Base-by-base conservation (phyloP, 805 yeast species). In the Kodamaea nitidulidarum region DNA sequence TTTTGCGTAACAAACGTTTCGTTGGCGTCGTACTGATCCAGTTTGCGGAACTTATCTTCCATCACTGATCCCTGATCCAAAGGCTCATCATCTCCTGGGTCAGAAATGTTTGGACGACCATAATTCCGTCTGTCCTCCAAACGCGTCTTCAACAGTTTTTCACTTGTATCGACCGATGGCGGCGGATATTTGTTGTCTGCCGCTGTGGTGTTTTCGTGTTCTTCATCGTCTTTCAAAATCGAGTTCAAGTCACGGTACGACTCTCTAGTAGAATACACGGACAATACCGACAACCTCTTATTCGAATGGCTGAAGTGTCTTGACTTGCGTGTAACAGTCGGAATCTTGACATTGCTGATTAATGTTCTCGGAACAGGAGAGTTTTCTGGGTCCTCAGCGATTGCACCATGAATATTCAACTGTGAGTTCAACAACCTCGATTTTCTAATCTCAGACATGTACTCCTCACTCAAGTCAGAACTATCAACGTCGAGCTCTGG, bases 251-350 rank as follows among this genome's bases (percentile, higher is more conserved):
- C 81, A 28, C 73, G 74, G 47, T 74, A 81, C 0, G 87, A 80
- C 33, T 73, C 76, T 45, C 74, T 78, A 2, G 88, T 78, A 1
- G 90, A 82, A 50, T 81, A 80, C 59, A 81, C 65, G 0, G 88
- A 81, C 30, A 84, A 58, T n/a, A 84, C 84, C 22, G 87, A 80
- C 39, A 81, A 64, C 53, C 93, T 73, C 59, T 80, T 84, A 52
- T 78, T 78, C 5, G 80, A 75, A 40, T 71, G 71, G 26, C 82
- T 71, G 54, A 80, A 80, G 40, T 76, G 68, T 51, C 76, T 73
- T 2, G 87, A 81, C 49, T 76, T 75, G 58, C 88, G 76, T 0
- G 88, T 76, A 25, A 83, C 86, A 45, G 75, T 77, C 15, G 91
- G 91, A 36, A 83, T 78, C 41, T 71, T 70, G 32, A 83, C 80